Evolutionary conservation across 2,329 filamentous ascomycete species (phyloP), one percentile per base, ranked within the genome.

Genomic region (Beauveria rudraprayagi): DNA sequence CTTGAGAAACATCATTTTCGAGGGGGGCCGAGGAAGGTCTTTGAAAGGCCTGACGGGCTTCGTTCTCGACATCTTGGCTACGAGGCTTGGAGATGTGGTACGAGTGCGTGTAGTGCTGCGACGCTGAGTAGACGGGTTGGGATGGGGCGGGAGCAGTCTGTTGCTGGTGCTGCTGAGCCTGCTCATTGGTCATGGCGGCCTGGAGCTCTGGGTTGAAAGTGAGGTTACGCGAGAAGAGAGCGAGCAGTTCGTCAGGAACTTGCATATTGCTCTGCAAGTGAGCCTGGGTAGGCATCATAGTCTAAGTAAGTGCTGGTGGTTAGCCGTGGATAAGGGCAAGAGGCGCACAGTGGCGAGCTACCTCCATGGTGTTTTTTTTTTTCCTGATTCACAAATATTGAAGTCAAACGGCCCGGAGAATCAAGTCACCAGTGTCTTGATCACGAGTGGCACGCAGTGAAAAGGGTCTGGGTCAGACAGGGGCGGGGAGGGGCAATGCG

Each of bases 71-170:
- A 46, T 72, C 67, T 51, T 69, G 68, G 63, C 65, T 70, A 63
- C 65, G 68, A 51, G 71, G 63, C 59, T 79, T 77, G 22, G 66
- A 64, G 34, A 69, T 70, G 71, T 95, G 90, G 50, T 88, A 79
- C 9, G 90, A 91, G 70, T 92, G 91, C 65, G 88, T 88, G 73
- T 96, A 96, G 73, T 96, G 91, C 69, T 90, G 87, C 10, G 90
- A 89, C 66, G 90, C 84, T 62, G 82, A 86, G 76, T 94, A 95
- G 64, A 90, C 87, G 61, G 66, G 47, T 44, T n/a, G 62, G 41
- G 61, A 34, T n/a, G 60, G 60, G 63, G 65, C 60, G 19, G 46
- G 34, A 10, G 55, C 54, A 34, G 26, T n/a, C 60, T 55, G 61
- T 17, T 62, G 60, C 14, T 61, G 62, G 14, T 61, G 66, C 57